phyloP scores from a whole-genome alignment of 176 grass and related monocot genomes.

The Aegilops speltoides region DNA sequence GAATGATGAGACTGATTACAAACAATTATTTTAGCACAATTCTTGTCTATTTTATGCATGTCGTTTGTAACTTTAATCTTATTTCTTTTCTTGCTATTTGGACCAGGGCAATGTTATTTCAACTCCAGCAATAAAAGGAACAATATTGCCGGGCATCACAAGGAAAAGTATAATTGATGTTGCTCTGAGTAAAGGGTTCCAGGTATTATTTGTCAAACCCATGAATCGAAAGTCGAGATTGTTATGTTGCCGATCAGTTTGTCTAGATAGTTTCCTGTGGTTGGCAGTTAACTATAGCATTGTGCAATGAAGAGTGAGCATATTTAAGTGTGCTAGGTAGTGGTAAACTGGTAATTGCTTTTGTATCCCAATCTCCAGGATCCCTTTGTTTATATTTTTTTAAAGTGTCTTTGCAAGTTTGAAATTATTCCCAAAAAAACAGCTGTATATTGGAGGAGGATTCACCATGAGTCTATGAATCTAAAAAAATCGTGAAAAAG shows the following conservation, averaged over 20 bases:
- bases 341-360: not conserved
- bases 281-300: constrained; percentile 5
- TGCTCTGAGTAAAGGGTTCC: constrained; percentile 66
- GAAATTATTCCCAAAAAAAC: not conserved
- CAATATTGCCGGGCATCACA: constrained; percentile 96
- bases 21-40: constrained; percentile 10
- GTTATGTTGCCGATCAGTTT: not conserved
- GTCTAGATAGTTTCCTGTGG: not conserved
- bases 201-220: constrained; percentile 45
- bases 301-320: not conserved
- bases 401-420: not conserved
- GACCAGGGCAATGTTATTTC: constrained; percentile 77
- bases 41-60: not conserved
- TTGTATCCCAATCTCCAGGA: not conserved
- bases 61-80: constrained; percentile 14
- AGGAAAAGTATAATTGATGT: constrained; percentile 99
- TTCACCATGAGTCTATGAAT: not conserved
- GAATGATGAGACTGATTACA: not conserved
- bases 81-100: constrained; percentile 21
- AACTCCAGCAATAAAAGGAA: constrained; percentile 79
- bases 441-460: not conserved
- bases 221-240: not conserved
- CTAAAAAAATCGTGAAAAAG: not conserved
- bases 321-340: not conserved
- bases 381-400: not conserved